Evolutionary conservation across 495 filamentous ascomycete species (phyloP).

Genomic region (Penicillium mononematosum): DNA sequence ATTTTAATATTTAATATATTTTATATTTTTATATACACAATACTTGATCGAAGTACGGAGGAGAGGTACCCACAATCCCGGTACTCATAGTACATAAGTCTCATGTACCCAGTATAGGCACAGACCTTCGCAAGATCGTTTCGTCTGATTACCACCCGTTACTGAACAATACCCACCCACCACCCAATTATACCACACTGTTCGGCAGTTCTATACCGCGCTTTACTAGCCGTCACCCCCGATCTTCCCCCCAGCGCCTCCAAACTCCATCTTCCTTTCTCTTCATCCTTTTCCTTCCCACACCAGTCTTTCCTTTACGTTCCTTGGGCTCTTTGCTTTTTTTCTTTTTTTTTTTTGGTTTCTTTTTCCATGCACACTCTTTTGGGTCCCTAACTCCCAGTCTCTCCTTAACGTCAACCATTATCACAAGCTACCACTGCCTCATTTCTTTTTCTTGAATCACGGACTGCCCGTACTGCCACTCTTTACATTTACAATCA

Average conservation of each 20-base stretch:
- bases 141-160: conserved; percentile 15
- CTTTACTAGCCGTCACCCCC: conserved; percentile 16
- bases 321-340: conserved; percentile 18
- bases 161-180: conserved; percentile 7
- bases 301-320: conserved; percentile 13
- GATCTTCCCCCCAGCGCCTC: conserved; percentile 19
- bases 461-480: conserved; percentile 7
- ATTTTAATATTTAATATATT: conserved; percentile 1
- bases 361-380: conserved; percentile 14
- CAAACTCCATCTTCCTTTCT: conserved; percentile 17
- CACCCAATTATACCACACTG: conserved; percentile 3
- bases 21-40: conserved; percentile 7
- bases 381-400: conserved; percentile 16
- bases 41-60: conserved; percentile 2
- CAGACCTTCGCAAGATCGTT: conserved; percentile 12
- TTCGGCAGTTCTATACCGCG: conserved; percentile 3
- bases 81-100: conserved; percentile 9
- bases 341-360: conserved; percentile 1
- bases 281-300: conserved; percentile 17
- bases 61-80: not conserved
- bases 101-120: conserved; percentile 11
- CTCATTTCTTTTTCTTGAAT: conserved; percentile 20
- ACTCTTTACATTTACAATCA: conserved; percentile 18
- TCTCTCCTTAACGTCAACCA: conserved; percentile 26
- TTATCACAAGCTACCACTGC: conserved; percentile 12